Conservation (phyloP, 495 filamentous ascomycete genomes). For the Diplogelasinospora grovesii region DNA sequence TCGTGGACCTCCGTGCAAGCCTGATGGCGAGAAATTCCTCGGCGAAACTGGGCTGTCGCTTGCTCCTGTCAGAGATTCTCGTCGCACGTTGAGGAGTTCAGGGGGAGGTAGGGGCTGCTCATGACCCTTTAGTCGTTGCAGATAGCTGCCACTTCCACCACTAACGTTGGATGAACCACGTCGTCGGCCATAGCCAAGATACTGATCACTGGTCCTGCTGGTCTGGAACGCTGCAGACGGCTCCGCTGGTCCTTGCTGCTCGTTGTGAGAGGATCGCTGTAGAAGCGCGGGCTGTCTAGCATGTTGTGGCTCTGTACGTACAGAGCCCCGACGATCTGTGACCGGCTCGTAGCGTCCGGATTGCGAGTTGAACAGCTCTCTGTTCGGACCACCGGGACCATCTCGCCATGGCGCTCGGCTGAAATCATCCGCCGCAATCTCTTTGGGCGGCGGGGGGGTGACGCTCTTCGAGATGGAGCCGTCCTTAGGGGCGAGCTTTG, state of each 20-base stretch:
- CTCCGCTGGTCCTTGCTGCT: constrained; percentile 69
- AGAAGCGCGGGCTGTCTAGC: constrained; percentile 71
- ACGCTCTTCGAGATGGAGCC: constrained; percentile 16
- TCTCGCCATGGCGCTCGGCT: constrained; percentile 76
- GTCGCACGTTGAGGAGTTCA: constrained; percentile 37
- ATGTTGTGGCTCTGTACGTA: constrained; percentile 45
- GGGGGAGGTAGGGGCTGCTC: constrained; percentile 39
- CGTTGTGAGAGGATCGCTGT: constrained; percentile 53
- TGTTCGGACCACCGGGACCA: constrained; percentile 45
- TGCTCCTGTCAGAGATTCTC: constrained; percentile 38
- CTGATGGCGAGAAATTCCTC: constrained; percentile 36
- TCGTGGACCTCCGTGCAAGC: constrained; percentile 20
- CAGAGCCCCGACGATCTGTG: constrained; percentile 63
- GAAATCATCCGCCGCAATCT: constrained; percentile 93
- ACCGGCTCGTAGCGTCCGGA: constrained; percentile 93
- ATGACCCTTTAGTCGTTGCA: constrained; percentile 39
- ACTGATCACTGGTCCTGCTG: constrained; percentile 59
- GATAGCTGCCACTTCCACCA: constrained; percentile 72
- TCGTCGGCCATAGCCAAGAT: constrained; percentile 67
- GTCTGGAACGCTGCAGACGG: constrained; percentile 90
- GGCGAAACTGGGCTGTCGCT: constrained; percentile 44
- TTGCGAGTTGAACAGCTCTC: constrained; percentile 88
- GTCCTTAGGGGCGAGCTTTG: constrained; percentile 29
- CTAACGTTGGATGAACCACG: constrained; percentile 94
- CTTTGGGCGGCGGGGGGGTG: constrained; percentile 51